These are phyloP conservation scores for Phellinidium pouzarii DNA, from an alignment of 1,284 basidiomycete genomes.

Conservation along the genomic window DNA sequence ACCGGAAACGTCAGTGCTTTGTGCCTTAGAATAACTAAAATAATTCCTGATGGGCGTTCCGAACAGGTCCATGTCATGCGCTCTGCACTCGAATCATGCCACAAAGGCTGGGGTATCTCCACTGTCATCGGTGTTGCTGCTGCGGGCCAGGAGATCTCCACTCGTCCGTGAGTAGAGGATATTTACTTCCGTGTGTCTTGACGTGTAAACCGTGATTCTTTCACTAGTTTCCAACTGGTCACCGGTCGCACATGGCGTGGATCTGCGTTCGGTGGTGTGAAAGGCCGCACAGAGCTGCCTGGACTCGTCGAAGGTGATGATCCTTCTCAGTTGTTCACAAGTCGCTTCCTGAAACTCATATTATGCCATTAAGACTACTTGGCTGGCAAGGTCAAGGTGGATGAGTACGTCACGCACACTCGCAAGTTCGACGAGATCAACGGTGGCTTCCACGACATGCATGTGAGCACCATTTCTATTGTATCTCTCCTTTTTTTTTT, in stretches of 20 bases:
- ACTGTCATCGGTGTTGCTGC: constrained; percentile 94
- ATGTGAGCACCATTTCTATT: constrained; percentile 67
- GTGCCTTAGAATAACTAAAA: not conserved
- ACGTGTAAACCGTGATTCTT: not conserved
- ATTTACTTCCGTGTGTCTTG: not conserved
- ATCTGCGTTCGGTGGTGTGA: constrained; percentile 95
- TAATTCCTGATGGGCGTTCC: not conserved
- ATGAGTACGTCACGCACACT: constrained; percentile 86
- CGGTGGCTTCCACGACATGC: constrained; percentile 91
- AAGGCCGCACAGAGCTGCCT: constrained; percentile 91
- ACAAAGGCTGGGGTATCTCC: constrained; percentile 98
- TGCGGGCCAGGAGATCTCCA: constrained; percentile 96
- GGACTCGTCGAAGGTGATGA: constrained; percentile 73
- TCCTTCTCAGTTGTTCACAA: not conserved
- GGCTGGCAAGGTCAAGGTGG: constrained; percentile 69
- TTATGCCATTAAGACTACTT: constrained; percentile 54
- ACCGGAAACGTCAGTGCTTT: constrained; percentile 76
- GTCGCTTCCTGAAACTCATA: not conserved
- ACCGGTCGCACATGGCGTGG: constrained; percentile 97
- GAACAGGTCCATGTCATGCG: constrained; percentile 86
- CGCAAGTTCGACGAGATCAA: constrained; percentile 77
- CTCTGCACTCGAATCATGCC: constrained; percentile 90
- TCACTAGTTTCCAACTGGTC: constrained; percentile 66
- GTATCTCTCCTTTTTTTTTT: not conserved
- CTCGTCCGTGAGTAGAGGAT: constrained; percentile 68